These are phyloP conservation scores for Microsporum canis DNA, from an alignment of 2,329 filamentous ascomycete genomes.

Conservation along the genomic window DNA sequence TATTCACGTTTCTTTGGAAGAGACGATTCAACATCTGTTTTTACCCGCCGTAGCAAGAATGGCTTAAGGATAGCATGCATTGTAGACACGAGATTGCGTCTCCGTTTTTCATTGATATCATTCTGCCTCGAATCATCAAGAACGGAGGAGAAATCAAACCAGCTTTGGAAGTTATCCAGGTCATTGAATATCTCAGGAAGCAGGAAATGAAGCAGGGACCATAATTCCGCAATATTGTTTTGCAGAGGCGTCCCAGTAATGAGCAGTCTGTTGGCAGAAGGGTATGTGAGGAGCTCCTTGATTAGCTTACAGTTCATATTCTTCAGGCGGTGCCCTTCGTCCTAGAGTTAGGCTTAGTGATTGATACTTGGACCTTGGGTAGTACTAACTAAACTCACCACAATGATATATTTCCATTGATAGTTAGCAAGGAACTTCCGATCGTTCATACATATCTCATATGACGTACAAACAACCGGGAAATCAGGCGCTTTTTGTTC, in stretches of 20 bases:
- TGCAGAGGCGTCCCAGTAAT: slow-evolving; percentile 93
- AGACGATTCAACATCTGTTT: slow-evolving; percentile 81
- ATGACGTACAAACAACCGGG: slow-evolving; percentile 85
- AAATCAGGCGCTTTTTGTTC: slow-evolving; percentile 62
- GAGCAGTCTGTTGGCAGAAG: slow-evolving; percentile 77
- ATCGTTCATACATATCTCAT: slow-evolving; percentile 92
- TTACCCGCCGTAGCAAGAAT: slow-evolving; percentile 74
- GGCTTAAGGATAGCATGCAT: slow-evolving; percentile 91
- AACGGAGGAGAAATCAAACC: slow-evolving; percentile 94
- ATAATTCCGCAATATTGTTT: slow-evolving; percentile 88
- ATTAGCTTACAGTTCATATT: slow-evolving; percentile 91
- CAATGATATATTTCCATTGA: slow-evolving; percentile 95
- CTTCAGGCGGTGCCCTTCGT: slow-evolving; percentile 94
- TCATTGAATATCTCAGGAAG: slow-evolving; percentile 88
- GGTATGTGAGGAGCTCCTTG: slow-evolving; percentile 74
- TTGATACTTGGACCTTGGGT: slow-evolving; percentile 17
- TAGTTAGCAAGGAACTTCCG: slow-evolving; percentile 69
- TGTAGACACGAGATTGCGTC: slow-evolving; percentile 68
- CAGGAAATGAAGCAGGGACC: slow-evolving; percentile 89
- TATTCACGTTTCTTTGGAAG: slow-evolving; percentile 97
- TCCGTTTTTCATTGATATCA: slow-evolving; percentile 66
- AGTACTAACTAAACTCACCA: slow-evolving; percentile 42
- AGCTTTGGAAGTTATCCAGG: slow-evolving; percentile 82
- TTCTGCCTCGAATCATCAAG: slow-evolving; percentile 71
- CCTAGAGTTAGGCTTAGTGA: slow-evolving; percentile 38